phyloP scores from a whole-genome alignment of 2,329 filamentous ascomycete genomes.

The Fusarium sp. region DNA sequence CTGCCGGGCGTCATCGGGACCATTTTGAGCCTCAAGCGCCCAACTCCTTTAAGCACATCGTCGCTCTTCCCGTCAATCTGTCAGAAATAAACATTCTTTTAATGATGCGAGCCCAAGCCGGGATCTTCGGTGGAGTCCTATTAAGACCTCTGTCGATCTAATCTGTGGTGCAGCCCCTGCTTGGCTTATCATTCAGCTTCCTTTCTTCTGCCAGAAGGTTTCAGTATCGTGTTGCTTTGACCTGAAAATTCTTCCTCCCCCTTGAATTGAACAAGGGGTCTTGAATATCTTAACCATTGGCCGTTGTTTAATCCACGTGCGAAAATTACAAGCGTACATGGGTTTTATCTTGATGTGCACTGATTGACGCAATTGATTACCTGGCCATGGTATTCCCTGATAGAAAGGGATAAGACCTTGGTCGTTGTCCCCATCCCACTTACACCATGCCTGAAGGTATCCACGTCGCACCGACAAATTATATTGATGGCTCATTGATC shows the following conservation, averaged over 20 bases:
- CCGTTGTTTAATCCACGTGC: neutral
- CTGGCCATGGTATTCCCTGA: neutral
- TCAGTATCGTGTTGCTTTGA: neutral
- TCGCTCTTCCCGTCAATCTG: neutral
- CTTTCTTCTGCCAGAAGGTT: neutral
- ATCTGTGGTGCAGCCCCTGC: neutral
- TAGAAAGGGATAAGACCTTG: neutral
- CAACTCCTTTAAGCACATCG: slow-evolving; percentile 3
- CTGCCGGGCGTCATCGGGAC: slow-evolving; percentile 27
- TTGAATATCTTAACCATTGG: neutral
- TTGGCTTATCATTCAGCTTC: neutral
- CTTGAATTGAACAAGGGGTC: neutral
- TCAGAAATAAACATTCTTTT: slow-evolving; percentile 15
- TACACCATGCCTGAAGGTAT: neutral
- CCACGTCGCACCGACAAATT: neutral
- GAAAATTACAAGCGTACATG: neutral
- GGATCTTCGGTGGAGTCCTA: neutral
- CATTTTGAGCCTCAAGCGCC: slow-evolving; percentile 20
- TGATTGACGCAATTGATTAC: neutral
- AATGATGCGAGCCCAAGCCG: neutral
- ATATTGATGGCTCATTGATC: fast-evolving
- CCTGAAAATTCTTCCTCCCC: neutral
- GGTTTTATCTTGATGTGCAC: neutral
- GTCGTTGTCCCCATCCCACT: neutral
- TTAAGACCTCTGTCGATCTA: slow-evolving; percentile 7